Evolutionary conservation across 352 stramenopile species (phyloP), one percentile per base, ranked within the genome.

Genomic region (Pythium plurisporium): DNA sequence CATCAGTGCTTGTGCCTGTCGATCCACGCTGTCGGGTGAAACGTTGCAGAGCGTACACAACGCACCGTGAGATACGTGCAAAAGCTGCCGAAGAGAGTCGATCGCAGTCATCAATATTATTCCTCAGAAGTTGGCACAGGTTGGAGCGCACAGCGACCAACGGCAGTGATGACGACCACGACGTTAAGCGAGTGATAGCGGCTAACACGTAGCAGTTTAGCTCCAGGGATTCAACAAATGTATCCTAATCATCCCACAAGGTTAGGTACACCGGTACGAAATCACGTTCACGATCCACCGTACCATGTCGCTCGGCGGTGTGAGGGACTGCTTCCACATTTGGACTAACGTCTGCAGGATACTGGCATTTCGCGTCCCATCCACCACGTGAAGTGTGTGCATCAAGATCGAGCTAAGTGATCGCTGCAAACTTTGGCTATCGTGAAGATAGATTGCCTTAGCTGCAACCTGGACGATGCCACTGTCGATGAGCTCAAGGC

Each of bases 161-260:
- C 6, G 55, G 54, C 47, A 76, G 44, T 4, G 33, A 37, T 29
- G 20, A 6, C 1, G 54, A 31, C 2, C 64, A 30, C 3, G 51
- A 8, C 17, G 65, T 70, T 12, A 67, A 43, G 4, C 34, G 65
- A 3, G 69, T 43, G 17, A 82, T 51, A 22, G 64, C 55, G 14
- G 62, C 69, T 17, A 79, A 44, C 1, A 82, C 50, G 56, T 57
- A 69, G 29, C 73, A 77, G 27, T 59, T 70, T 6, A 69, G 17
- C 49, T 82, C 61, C 23, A 82, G 43, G 8, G 69, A 67, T 26
- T 76, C 69, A 4, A 50, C 37, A 17, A 68, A 74, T 12, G 70
- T 69, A 25, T 70, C 61, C 69, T 81, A 25, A 2, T 40, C 6
- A 37, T 9, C 46, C 5, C n/a, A 51, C 25, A 55, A 37, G 8